A percentile compares a stretch with the other conserved stretches of the same genome.
These are phyloP conservation scores for Paramyrothecium sp. DNA, from an alignment of 2,329 filamentous ascomycete species.

Conservation along the genomic window DNA sequence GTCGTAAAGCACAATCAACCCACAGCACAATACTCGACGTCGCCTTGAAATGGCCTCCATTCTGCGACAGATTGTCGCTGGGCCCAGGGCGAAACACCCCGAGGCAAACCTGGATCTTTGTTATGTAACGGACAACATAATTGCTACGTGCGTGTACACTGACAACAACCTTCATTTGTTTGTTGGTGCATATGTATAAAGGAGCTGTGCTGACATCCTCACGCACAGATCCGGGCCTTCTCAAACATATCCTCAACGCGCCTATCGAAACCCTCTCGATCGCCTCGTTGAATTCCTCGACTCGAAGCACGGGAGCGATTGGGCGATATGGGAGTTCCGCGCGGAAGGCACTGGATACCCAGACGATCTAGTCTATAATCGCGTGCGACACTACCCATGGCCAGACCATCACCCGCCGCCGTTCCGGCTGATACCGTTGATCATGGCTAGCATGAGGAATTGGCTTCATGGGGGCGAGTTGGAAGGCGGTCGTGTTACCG, in stretches of 20 bases:
- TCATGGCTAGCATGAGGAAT: constrained; percentile 89
- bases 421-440: constrained; percentile 82
- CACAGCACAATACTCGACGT: neutral
- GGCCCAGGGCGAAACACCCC: constrained; percentile 77
- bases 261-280: constrained; percentile 91
- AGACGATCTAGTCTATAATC: constrained; percentile 80
- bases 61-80: constrained; percentile 87
- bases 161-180: neutral
- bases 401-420: constrained; percentile 97
- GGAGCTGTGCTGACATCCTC: constrained; percentile 9
- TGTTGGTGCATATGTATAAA: neutral
- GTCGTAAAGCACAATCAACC: no score
- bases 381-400: constrained; percentile 91
- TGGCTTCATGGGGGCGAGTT: constrained; percentile 65
- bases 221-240: constrained; percentile 77
- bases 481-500: constrained; percentile 16
- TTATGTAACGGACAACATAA: constrained; percentile 85
- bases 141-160: constrained; percentile 50
- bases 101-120: constrained; percentile 91
- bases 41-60: constrained; percentile 62
- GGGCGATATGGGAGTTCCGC: constrained; percentile 98
- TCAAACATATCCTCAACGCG: constrained; percentile 83
- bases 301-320: constrained; percentile 75
- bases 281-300: constrained; percentile 86
- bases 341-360: constrained; percentile 96